A percentile compares a stretch with the other conserved stretches of the same genome.
Evolutionary conservation across 495 filamentous ascomycete species (phyloP).

Genomic region (Polyplosphaeria fusca): DNA sequence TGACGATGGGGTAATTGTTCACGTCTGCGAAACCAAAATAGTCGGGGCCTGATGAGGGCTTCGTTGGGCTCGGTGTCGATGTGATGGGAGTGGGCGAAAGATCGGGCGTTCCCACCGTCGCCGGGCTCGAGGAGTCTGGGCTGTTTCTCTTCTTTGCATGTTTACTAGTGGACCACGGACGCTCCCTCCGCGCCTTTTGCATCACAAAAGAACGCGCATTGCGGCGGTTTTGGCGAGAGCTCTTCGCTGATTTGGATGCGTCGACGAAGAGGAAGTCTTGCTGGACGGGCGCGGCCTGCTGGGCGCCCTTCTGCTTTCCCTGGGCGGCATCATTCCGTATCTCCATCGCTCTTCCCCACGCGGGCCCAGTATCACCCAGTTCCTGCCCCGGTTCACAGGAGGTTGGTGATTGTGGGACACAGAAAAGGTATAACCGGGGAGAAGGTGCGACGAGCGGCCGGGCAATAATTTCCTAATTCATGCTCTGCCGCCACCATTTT

Average conservation of each 20-base stretch:
- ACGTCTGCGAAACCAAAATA: slow-evolving; percentile 1
- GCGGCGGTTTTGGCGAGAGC: slow-evolving; percentile 33
- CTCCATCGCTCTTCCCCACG: slow-evolving; percentile 21
- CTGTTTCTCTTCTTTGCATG: slow-evolving; percentile 33
- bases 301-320: slow-evolving; percentile 20
- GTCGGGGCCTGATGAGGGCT: neutral
- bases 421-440: slow-evolving; percentile 19
- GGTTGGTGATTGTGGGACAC: slow-evolving; percentile 16
- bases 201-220: slow-evolving; percentile 38
- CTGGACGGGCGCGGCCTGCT: slow-evolving; percentile 18
- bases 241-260: slow-evolving; percentile 33
- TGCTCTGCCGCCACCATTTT: slow-evolving; percentile 21
- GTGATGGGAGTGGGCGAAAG: slow-evolving; percentile 24
- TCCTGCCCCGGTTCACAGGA: slow-evolving; percentile 15
- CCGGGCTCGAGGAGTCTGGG: slow-evolving; percentile 20
- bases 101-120: slow-evolving; percentile 26
- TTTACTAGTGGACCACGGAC: slow-evolving; percentile 39
- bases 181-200: slow-evolving; percentile 35
- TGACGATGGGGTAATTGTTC: slow-evolving; percentile 11
- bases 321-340: slow-evolving; percentile 13
- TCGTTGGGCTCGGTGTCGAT: slow-evolving; percentile 26
- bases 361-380: slow-evolving; percentile 11
- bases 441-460: slow-evolving; percentile 13
- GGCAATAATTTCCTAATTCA: slow-evolving; percentile 29
- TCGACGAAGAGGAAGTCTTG: slow-evolving; percentile 38